A percentile compares a stretch with the other conserved stretches of the same genome.
These are phyloP conservation scores for Cryptococcus wingfieldii DNA, from an alignment of 1,284 basidiomycete species.

Conservation along the genomic window DNA sequence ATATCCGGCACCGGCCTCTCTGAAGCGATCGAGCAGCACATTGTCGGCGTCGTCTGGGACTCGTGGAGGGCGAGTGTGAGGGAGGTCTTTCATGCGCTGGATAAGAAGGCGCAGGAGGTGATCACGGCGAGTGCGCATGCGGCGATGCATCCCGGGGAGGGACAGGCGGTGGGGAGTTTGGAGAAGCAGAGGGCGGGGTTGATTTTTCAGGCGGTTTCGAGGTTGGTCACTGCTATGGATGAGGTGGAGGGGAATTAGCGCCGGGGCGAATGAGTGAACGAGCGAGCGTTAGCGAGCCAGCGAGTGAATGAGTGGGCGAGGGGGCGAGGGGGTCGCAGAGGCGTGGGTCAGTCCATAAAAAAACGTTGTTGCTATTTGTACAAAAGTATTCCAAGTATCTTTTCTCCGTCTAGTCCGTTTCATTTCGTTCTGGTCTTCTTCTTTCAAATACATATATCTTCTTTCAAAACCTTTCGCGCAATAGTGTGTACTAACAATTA, in stretches of 20 bases:
- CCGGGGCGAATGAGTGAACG: too few species aligned
- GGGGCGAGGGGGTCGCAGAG: too few species aligned
- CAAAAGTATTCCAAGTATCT: too few species aligned
- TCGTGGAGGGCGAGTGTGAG: slow-evolving; percentile 45
- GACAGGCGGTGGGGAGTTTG: slow-evolving; percentile 15
- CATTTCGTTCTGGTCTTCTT: too few species aligned
- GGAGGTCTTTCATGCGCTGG: slow-evolving; percentile 43
- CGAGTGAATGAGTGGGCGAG: too few species aligned
- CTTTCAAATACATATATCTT: too few species aligned
- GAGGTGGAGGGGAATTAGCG: slow-evolving; percentile 38
- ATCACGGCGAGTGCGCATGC: slow-evolving; percentile 26
- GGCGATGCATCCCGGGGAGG: slow-evolving; percentile 2
- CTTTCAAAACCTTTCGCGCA: too few species aligned
- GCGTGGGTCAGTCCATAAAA: too few species aligned
- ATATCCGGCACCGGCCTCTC: slow-evolving; percentile 44
- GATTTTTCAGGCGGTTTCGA: slow-evolving; percentile 45
- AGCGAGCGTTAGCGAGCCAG: neutral
- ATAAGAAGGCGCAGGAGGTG: slow-evolving; percentile 44
- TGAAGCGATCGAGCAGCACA: slow-evolving; percentile 48
- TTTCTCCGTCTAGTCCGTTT: too few species aligned
- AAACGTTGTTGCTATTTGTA: too few species aligned
- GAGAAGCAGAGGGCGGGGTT: slow-evolving; percentile 46
- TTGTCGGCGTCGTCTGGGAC: slow-evolving; percentile 49
- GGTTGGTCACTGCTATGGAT: slow-evolving; percentile 47
- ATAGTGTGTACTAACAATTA: too few species aligned